Evolutionary conservation across 768 basidiomycete genomes (phyloP).

Genomic region (Favolaschia claudopus): DNA sequence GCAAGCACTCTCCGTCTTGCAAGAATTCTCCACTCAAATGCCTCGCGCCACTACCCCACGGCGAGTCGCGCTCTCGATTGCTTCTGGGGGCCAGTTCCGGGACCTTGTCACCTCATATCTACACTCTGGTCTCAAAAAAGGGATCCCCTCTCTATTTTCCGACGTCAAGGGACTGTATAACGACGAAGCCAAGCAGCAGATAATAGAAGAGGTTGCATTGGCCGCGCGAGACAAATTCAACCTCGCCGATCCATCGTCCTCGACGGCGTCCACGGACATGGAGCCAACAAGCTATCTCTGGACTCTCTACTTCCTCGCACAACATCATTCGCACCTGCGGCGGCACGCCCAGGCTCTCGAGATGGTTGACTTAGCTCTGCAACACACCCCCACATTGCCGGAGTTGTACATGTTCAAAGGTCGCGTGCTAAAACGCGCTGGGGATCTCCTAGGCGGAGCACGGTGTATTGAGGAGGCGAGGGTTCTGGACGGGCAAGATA

Average conservation of each 20-base stretch:
- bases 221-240: slow-evolving; percentile 47
- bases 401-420: slow-evolving; percentile 87
- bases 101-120: slow-evolving; percentile 73
- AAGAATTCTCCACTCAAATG: slow-evolving; percentile 64
- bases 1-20: slow-evolving; percentile 64
- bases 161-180: slow-evolving; percentile 88
- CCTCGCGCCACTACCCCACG: slow-evolving; percentile 76
- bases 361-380: slow-evolving; percentile 69
- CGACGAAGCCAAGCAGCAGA: slow-evolving; percentile 66
- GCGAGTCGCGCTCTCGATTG: slow-evolving; percentile 75
- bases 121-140: slow-evolving; percentile 73
- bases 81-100: slow-evolving; percentile 73
- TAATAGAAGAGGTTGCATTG: slow-evolving; percentile 76
- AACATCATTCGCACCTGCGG: slow-evolving; percentile 79
- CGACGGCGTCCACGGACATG: slow-evolving; percentile 34
- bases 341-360: slow-evolving; percentile 61
- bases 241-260: slow-evolving; percentile 27
- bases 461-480: slow-evolving; percentile 81
- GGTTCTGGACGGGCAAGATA: slow-evolving; percentile 89
- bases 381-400: slow-evolving; percentile 93
- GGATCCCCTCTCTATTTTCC: slow-evolving; percentile 91
- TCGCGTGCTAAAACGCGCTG: slow-evolving; percentile 85
- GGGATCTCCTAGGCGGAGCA: slow-evolving; percentile 81
- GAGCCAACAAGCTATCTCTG: slow-evolving; percentile 90
- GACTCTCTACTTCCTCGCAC: slow-evolving; percentile 94